Evolutionary conservation across 192 early-diverging fungal species (phyloP).

Genomic region (Cladochytrium replicatum): DNA sequence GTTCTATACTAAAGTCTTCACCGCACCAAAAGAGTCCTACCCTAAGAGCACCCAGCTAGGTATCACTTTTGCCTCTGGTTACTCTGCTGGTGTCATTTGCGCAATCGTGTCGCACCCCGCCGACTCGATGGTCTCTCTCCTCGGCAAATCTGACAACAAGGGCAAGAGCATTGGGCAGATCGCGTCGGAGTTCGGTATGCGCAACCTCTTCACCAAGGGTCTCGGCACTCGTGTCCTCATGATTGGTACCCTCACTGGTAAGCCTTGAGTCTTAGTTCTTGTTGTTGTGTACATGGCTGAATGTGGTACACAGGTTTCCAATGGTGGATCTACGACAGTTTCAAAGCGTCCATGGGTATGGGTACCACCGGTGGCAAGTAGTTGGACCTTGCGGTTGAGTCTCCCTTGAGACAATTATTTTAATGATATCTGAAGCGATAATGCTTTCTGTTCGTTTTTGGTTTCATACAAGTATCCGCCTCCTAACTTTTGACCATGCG

Average conservation of each 20-base stretch:
- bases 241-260: conserved; percentile 83
- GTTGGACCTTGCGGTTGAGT: no score
- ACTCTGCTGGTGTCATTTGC: conserved; percentile 79
- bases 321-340: conserved; percentile 77
- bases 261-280: not conserved
- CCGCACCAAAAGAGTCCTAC: conserved; percentile 57
- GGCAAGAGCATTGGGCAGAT: conserved; percentile 38
- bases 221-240: conserved; percentile 79
- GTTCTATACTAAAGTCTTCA: conserved; percentile 19
- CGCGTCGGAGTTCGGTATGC: conserved; percentile 30
- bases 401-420: no score
- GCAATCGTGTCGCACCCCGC: conserved; percentile 88
- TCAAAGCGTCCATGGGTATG: conserved; percentile 61
- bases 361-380: conserved; percentile 57
- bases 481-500: no score
- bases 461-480: no score
- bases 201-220: conserved; percentile 60
- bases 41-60: conserved; percentile 62
- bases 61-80: conserved; percentile 74
- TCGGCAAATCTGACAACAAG: conserved; percentile 40
- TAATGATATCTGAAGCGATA: no score
- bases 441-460: no score
- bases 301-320: conserved; percentile 39
- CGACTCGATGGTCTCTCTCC: conserved; percentile 56
- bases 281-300: conserved; percentile 3